These are phyloP conservation scores for Saksenaea oblongispora DNA, from an alignment of 371 early-diverging fungal genomes.

Conservation along the genomic window DNA sequence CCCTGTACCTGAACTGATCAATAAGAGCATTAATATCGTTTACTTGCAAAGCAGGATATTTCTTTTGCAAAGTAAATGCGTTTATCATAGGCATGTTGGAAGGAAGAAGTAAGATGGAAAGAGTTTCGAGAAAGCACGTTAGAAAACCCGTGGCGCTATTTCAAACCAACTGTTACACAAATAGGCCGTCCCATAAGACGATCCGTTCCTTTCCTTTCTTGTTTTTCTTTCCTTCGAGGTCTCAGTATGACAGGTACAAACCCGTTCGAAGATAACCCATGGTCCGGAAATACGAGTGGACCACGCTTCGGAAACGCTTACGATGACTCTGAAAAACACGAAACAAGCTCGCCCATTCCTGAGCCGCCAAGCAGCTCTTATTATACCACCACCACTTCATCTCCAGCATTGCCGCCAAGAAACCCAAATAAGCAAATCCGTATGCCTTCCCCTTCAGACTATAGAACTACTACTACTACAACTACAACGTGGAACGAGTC, in stretches of 20 bases:
- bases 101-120: conserved; percentile 11
- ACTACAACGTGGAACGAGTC: conserved; percentile 22
- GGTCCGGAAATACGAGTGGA: neutral
- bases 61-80: conserved; percentile 58
- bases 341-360: neutral
- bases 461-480: conserved; percentile 10
- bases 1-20: conserved; percentile 63
- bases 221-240: neutral
- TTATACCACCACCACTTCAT: neutral
- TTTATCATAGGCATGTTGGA: conserved; percentile 33
- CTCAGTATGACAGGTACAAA: neutral
- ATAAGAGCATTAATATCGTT: conserved; percentile 64
- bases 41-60: conserved; percentile 62
- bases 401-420: neutral
- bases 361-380: neutral
- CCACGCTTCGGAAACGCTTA: neutral
- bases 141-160: neutral
- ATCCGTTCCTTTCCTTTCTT: neutral
- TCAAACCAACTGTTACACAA: neutral
- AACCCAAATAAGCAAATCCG: neutral
- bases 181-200: neutral
- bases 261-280: neutral
- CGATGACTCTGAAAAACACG: conserved; percentile 3
- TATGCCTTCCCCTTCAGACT: conserved; percentile 45
- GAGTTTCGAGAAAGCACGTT: neutral